phyloP scores from a whole-genome alignment of 805 yeast genomes.

The Ogataea chonburiensis region DNA sequence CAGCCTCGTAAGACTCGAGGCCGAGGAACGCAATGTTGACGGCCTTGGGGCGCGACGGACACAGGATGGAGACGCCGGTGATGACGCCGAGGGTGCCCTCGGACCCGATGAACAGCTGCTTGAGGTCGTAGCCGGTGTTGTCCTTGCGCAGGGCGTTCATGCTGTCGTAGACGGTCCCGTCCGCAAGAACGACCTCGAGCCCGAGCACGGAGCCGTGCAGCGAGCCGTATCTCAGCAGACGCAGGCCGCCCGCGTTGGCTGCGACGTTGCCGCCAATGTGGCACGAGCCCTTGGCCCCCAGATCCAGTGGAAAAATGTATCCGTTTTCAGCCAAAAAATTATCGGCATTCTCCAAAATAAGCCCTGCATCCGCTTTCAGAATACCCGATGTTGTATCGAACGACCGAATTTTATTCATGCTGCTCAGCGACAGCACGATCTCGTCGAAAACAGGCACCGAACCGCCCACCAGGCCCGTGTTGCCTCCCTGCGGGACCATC shows the following conservation, averaged over 20 bases:
- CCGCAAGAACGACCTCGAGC: slow-evolving; percentile 87
- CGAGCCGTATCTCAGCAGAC: slow-evolving; percentile 85
- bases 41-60: slow-evolving; percentile 86
- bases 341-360: slow-evolving; percentile 84
- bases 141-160: slow-evolving; percentile 88
- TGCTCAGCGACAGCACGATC: slow-evolving; percentile 66
- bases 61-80: slow-evolving; percentile 84
- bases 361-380: slow-evolving; percentile 86
- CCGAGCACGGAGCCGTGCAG: slow-evolving; percentile 91
- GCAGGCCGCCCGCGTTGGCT: slow-evolving; percentile 93
- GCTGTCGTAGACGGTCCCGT: slow-evolving; percentile 78
- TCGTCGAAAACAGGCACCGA: slow-evolving; percentile 92
- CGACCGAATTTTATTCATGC: slow-evolving; percentile 73
- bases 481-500: slow-evolving; percentile 95
- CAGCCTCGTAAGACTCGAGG: slow-evolving; percentile 76
- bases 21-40: slow-evolving; percentile 89
- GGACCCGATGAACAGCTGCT: slow-evolving; percentile 89
- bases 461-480: slow-evolving; percentile 95
- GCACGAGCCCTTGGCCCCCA: slow-evolving; percentile 97
- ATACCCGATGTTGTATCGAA: slow-evolving; percentile 85
- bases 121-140: slow-evolving; percentile 91
- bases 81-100: slow-evolving; percentile 92
- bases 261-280: slow-evolving; percentile 95
- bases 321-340: slow-evolving; percentile 73
- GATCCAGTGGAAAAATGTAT: slow-evolving; percentile 86